A percentile compares a stretch with the other conserved stretches of the same genome.
These are phyloP conservation scores for Oldenlandia corymbosa DNA, from an alignment of 257 asterid genomes.

Conservation along the genomic window DNA sequence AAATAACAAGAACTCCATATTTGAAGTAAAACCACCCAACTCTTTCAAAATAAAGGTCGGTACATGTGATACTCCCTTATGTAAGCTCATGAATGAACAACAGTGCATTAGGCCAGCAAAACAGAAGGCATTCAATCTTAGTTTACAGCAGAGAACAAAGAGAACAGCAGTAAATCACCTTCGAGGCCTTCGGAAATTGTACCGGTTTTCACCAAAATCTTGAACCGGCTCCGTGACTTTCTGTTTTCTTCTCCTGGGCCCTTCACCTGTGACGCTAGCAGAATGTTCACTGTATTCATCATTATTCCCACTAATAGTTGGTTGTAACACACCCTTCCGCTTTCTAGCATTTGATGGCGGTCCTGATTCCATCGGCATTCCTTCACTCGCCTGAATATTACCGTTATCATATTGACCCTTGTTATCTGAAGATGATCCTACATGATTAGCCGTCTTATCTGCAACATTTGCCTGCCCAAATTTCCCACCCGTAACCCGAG, in stretches of 20 bases:
- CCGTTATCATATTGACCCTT: conserved; percentile 38
- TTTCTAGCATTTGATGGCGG: conserved; percentile 46
- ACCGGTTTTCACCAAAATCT: conserved; percentile 54
- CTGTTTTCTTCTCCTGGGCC: conserved; percentile 66
- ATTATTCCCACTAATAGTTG: conserved; percentile 49
- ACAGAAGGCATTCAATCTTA: no score
- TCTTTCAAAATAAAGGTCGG: no score
- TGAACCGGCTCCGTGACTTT: conserved; percentile 44
- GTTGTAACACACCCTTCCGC: conserved; percentile 47
- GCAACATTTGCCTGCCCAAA: conserved; percentile 31
- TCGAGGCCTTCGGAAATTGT: conserved; percentile 75
- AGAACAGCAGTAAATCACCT: conserved; percentile 37
- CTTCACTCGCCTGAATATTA: conserved; percentile 39
- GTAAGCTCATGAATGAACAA: no score
- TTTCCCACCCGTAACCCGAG: conserved; percentile 32
- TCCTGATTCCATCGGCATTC: conserved; percentile 53
- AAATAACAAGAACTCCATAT: no score
- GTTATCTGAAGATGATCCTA: conserved; percentile 10
- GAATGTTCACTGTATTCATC: conserved; percentile 54
- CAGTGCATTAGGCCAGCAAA: no score
- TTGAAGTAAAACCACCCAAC: no score
- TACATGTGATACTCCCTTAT: no score
- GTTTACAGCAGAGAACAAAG: no score
- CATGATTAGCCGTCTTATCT: conserved; percentile 24
- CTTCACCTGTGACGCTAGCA: conserved; percentile 51